These are phyloP conservation scores for Herpetomonas tarakana DNA, from an alignment of 208 protist genomes.

Conservation along the genomic window DNA sequence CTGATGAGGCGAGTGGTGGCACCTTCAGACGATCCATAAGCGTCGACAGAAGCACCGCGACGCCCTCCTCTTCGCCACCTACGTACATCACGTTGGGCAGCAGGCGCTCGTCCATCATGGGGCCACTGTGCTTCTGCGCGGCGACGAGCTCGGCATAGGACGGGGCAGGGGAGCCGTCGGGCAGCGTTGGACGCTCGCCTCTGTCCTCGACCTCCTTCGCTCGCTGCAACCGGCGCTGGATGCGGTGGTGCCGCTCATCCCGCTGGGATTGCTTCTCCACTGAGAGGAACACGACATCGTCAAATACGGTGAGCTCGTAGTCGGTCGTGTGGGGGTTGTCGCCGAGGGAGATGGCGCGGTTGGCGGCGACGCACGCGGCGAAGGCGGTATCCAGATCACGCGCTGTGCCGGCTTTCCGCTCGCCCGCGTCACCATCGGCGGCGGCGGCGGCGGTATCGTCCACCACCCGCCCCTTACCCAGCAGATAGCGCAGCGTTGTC, in stretches of 20 bases:
- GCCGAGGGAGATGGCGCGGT: slow-evolving; percentile 57
- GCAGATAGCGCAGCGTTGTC: slow-evolving; percentile 76
- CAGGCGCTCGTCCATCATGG: slow-evolving; percentile 80
- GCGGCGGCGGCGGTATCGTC: slow-evolving; percentile 13
- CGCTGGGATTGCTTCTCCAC: slow-evolving; percentile 67
- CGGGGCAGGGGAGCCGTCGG: slow-evolving; percentile 42
- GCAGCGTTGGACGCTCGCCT: slow-evolving; percentile 21
- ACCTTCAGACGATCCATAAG: slow-evolving; percentile 48
- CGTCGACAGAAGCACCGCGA: slow-evolving; percentile 41
- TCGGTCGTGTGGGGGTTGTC: slow-evolving; percentile 86
- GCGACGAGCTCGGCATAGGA: slow-evolving; percentile 27
- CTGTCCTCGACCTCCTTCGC: slow-evolving; percentile 17
- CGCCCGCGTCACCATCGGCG: not conserved
- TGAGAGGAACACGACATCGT: slow-evolving; percentile 67
- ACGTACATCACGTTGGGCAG: slow-evolving; percentile 63
- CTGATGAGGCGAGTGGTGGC: not conserved
- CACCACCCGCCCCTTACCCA: slow-evolving; percentile 33
- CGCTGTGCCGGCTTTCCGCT: not conserved
- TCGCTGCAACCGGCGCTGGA: slow-evolving; percentile 38
- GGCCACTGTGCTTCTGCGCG: slow-evolving; percentile 35
- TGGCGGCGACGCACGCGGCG: slow-evolving; percentile 23
- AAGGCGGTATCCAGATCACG: slow-evolving; percentile 14
- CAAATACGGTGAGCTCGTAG: slow-evolving; percentile 79
- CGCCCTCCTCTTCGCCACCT: slow-evolving; percentile 75
- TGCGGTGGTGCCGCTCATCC: slow-evolving; percentile 55